phyloP scores from a whole-genome alignment of 805 yeast genomes.

The Millerozyma miso region DNA sequence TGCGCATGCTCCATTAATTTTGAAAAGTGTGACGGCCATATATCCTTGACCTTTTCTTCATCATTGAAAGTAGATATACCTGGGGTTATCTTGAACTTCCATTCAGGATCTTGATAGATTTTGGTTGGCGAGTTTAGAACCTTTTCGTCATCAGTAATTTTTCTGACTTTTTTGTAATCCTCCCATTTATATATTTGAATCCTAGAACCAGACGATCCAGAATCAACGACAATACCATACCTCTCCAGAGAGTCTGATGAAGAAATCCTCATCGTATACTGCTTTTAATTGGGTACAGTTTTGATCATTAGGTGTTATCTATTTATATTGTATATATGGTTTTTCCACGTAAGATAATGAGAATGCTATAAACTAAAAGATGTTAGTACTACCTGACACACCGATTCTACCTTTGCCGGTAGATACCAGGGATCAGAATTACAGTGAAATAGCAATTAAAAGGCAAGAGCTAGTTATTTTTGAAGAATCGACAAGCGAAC shows the following conservation, averaged over 20 bases:
- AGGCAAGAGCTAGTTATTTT: constrained; percentile 11
- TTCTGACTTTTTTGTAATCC: constrained; percentile 28
- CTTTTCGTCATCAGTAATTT: constrained; percentile 21
- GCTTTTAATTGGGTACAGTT: neutral
- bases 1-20: constrained; percentile 67
- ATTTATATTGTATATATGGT: neutral
- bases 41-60: constrained; percentile 40
- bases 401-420: constrained; percentile 23
- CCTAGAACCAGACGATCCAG: constrained; percentile 95
- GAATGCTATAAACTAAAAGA: constrained; percentile 5
- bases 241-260: constrained; percentile 12
- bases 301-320: neutral
- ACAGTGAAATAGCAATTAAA: constrained; percentile 13
- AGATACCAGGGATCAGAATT: constrained; percentile 4
- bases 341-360: constrained; percentile 1
- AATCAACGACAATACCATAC: constrained; percentile 88
- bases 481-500: constrained; percentile 17
- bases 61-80: constrained; percentile 72
- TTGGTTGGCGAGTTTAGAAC: constrained; percentile 60
- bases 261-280: constrained; percentile 4
- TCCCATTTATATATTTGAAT: constrained; percentile 81
- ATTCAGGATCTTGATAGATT: constrained; percentile 55
- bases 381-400: constrained; percentile 33
- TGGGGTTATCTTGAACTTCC: constrained; percentile 74
- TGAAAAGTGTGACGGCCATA: constrained; percentile 71